Conservation (phyloP, 2,329 filamentous ascomycete species). For the Myriosclerotinia curreyana region DNA sequence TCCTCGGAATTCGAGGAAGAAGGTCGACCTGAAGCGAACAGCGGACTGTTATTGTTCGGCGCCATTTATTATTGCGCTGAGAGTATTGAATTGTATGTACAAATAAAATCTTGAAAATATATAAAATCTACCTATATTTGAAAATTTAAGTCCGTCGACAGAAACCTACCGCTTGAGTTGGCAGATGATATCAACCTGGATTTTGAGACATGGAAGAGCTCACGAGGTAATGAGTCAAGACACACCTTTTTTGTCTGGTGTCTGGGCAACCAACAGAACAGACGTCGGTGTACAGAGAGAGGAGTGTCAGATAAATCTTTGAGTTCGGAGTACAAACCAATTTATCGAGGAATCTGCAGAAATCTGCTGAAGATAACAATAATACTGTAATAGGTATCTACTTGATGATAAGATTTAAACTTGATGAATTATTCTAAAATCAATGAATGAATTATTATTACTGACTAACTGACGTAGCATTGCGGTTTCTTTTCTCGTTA, state of each 20-base stretch:
- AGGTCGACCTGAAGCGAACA: slow-evolving; percentile 44
- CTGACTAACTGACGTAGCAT: neutral
- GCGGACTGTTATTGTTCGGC: slow-evolving; percentile 32
- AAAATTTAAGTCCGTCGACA: neutral
- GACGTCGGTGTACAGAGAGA: slow-evolving; percentile 17
- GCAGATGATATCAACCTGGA: slow-evolving; percentile 4
- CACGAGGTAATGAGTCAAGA: slow-evolving; percentile 14
- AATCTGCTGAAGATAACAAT: too few species aligned
- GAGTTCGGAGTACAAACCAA: slow-evolving; percentile 11
- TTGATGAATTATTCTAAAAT: neutral
- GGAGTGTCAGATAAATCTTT: slow-evolving; percentile 8
- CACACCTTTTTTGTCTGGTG: slow-evolving; percentile 11
- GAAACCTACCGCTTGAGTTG: slow-evolving; percentile 11
- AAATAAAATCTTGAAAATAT: too few species aligned
- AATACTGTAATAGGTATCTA: too few species aligned
- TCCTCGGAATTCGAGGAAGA: slow-evolving; percentile 56
- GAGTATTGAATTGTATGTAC: neutral
- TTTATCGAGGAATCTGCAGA: too few species aligned
- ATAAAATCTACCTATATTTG: neutral
- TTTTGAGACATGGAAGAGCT: slow-evolving; percentile 15
- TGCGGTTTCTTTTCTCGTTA: neutral
- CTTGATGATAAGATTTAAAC: neutral
- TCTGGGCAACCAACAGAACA: slow-evolving; percentile 18
- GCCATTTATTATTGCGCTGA: slow-evolving; percentile 24
- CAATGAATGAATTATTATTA: neutral